Base-by-base conservation (phyloP, 1,284 basidiomycete species). In the Xerocomus amazonicus region DNA sequence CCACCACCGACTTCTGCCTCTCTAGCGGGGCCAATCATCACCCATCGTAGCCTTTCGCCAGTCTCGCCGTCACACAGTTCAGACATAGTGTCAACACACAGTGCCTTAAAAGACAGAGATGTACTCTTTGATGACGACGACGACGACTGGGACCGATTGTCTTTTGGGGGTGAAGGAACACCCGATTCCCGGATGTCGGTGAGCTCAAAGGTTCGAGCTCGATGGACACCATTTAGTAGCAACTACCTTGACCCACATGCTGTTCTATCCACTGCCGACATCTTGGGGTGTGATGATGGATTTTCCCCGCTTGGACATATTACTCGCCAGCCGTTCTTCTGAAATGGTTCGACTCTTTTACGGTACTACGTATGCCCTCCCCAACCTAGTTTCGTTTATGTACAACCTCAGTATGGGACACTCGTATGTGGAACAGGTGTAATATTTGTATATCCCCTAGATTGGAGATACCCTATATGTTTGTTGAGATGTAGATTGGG, bases 1-100 rank as follows among this genome's bases (percentile, higher is more conserved):
- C 80, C 80, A 32, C 80, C 80, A 2, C 71, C 77, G 2, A 81
- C 79, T 4, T 71, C 71, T 3, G 73, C 71, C 12, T 78, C 79
- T 13, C 66, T 73, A 14, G 67, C 72, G 13, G 54, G 62, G 29
- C 56, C 63, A 2, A 37, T 50, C 7, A 33, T 56, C 7, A 44
- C 55, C 6, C 61, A 66, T 37, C 47, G 57, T 19, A 68, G 63
- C 37, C 38, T 56, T 12, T 65, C 63, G 2, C 63, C 62, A 1
- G 19, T 45, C n/a, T 59, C 56, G 27, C 52, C 66, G 0, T 62
- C 59, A 4, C 45, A 35, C 5, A 46, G 51, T 28, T 16, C 38
- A 0, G 43, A 45, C 19, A 33, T 59, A 2, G 48, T 46, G 16
- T n/a, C 51, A 6, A 45, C 49, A 6, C 52, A 34, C 14, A 19